Evolutionary conservation across 1,284 basidiomycete genomes (phyloP), one percentile per base, ranked within the genome.

Genomic region (Malassezia arunalokei): DNA sequence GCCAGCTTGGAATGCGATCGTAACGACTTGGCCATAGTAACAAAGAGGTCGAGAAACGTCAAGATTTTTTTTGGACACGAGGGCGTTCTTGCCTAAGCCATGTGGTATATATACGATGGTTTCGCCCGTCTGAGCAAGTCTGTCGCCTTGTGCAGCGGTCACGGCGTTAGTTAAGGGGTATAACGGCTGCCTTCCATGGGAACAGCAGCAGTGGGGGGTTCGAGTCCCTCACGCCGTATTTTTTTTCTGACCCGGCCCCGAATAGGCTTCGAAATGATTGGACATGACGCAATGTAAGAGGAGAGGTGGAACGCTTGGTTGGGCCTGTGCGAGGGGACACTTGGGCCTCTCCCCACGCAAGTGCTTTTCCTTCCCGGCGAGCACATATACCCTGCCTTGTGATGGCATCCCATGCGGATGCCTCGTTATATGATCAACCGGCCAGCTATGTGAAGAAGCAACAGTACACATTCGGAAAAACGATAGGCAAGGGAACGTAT

Each of bases 1-100:
- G 82, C 78, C 47, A 88, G 83, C 76, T 94, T 94, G 58, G 81
- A 79, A 77, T 90, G 92, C 15, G 87, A 87, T 69, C 90, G 81
- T 47, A 85, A 81, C 39, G 87, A 90, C 78, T 95, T 96, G 53
- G 87, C 90, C 91, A 95, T 92, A 39, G 62, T 71, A 55, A 24
- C 4, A 24, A 24, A 2, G 20, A 24, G 2, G 20, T 24, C 20
- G 20, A 2, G 20, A 35, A 35, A 35, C 33, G 5, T 2, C 33
- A 35, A 35, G 39, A 11, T 8, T 15, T 40, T 40, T 24, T 24
- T 24, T 24, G 20, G 20, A 24, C 20, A 24, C 20, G 4, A 2
- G 20, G 20, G 20, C 20, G 20, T 24, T 24, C 20, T 24, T 24
- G 20, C 20, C 20, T 24, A 24, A 24, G 20, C 20, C 2, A 4